phyloP scores from a whole-genome alignment of 2,329 filamentous ascomycete genomes.

The Triangularia setosa region DNA sequence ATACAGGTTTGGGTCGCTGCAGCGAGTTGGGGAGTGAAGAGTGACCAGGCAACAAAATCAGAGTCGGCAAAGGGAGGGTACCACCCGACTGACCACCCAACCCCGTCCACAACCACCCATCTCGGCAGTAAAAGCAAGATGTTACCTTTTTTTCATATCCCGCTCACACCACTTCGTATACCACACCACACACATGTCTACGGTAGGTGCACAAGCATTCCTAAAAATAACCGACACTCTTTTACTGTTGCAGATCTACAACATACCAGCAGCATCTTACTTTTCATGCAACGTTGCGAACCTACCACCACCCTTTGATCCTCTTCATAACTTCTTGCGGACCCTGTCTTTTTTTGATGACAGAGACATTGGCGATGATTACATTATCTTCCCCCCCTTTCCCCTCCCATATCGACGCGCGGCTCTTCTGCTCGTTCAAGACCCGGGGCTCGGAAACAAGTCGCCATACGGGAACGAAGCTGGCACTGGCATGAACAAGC shows the following conservation, averaged over 20 bases:
- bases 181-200: not conserved
- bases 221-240: not conserved
- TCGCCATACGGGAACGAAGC: no score
- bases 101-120: not conserved
- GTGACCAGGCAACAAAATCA: no score
- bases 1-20: no score
- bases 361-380: not conserved
- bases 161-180: not conserved
- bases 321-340: not conserved
- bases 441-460: no score
- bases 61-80: not conserved
- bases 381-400: not conserved
- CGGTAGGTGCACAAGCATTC: not conserved
- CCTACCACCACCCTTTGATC: not conserved
- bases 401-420: not conserved
- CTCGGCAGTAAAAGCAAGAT: not conserved
- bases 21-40: no score
- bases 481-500: no score
- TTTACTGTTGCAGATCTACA: not conserved
- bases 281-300: not conserved
- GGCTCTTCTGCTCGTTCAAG: not conserved
- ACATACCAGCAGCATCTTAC: not conserved
- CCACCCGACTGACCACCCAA: not conserved
- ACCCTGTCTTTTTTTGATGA: not conserved
- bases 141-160: not conserved